Evolutionary conservation across 202 grass and related monocot genomes (phyloP), one percentile per base, ranked within the genome.

Genomic region (Tripidium arundinaceum): DNA sequence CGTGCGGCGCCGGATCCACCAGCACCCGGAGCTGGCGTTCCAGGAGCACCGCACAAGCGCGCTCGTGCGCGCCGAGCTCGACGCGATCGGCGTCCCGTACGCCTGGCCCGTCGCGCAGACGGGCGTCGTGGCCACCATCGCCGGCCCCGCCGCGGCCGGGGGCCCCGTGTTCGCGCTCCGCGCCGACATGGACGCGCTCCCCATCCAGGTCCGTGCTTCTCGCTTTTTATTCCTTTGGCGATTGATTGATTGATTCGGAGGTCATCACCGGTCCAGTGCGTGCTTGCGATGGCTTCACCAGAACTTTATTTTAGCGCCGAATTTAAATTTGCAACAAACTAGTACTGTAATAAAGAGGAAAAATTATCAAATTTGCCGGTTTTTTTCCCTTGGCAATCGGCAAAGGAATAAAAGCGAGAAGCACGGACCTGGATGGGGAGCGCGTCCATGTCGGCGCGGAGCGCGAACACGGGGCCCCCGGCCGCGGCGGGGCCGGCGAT

Each of bases 391-490:
- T n/a, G n/a, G n/a, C n/a, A n/a, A n/a, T n/a, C n/a, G n/a, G n/a
- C n/a, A n/a, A n/a, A n/a, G n/a, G n/a, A n/a, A n/a, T n/a, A 49
- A 18, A 49, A n/a, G 2, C 49, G 7, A 19, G 12, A 7, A 1
- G 9, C 4, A 28, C 54, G 7, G 0, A 91, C 90, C 90, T 97
- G 86, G 52, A 97, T 86, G 34, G 91, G 91, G n/a, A 97, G 88
- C 55, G 91, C 91, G 82, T 93, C 94, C 94, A 97, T 97, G 79
- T 97, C 91, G 11, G 94, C 91, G 7, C 94, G 78, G 82, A 97
- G 91, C 18, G 88, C 94, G 71, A 97, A 91, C 27, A 93, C 70
- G 0, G 88, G 86, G 4, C 83, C 81, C 11, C 0, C 77, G 0
- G 13, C 65, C 11, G 0, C 77, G 0, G 13, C 65, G 11, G 42